Percentiles rank a stretch among this genome's conserved stretches.
Conservation (phyloP, 2,329 filamentous ascomycete species). For the Camillea tinctor region DNA sequence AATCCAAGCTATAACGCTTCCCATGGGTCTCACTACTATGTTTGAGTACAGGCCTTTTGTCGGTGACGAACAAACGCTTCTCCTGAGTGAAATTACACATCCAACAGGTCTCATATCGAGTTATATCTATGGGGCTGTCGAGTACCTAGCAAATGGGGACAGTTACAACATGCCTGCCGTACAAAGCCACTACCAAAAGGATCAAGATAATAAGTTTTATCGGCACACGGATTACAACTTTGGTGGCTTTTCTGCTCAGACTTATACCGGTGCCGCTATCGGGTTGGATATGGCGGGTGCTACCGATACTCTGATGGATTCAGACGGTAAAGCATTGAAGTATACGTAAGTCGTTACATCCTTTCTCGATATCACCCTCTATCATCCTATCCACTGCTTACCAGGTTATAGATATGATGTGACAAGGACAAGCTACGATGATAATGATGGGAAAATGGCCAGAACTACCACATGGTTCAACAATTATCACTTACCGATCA, state of each 20-base stretch:
- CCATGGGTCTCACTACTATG: background rate
- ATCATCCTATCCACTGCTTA: no score
- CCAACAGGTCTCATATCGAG: no score
- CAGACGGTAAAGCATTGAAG: background rate
- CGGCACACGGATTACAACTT: background rate
- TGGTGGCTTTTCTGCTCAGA: background rate
- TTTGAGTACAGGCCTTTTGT: background rate
- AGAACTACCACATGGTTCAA: slow-evolving; percentile 1
- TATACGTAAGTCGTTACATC: background rate
- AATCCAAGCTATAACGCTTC: background rate
- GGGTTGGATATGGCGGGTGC: background rate
- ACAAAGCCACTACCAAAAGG: background rate
- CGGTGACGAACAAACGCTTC: background rate
- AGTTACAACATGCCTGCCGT: no score
- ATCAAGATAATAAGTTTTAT: background rate
- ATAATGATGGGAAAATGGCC: background rate
- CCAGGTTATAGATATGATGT: background rate
- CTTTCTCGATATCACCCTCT: background rate
- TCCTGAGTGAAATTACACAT: no score
- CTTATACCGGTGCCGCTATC: slow-evolving; percentile 1
- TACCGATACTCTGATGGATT: background rate
- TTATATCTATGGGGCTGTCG: no score
- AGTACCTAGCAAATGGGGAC: no score
- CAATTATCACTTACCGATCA: slow-evolving; percentile 1
- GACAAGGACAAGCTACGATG: background rate